Conservation (phyloP, 1,139 yeast species). For the Diutina catenulata region DNA sequence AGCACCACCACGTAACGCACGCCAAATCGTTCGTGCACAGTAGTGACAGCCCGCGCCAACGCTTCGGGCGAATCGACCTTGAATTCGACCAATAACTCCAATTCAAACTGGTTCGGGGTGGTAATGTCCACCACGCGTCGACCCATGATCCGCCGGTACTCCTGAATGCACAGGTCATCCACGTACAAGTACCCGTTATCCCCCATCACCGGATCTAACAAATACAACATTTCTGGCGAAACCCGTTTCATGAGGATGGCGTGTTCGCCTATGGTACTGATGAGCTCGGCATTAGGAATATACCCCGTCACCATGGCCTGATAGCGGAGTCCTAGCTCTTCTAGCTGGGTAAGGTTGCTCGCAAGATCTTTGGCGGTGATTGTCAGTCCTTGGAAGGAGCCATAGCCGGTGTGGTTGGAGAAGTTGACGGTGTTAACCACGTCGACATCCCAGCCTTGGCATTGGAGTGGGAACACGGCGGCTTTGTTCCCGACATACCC, state of each 20-base stretch:
- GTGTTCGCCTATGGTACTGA: not conserved
- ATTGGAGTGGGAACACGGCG: constrained; percentile 69
- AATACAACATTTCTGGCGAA: constrained; percentile 29
- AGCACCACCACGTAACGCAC: constrained; percentile 64
- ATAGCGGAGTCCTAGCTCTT: constrained; percentile 9
- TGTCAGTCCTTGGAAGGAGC: constrained; percentile 14
- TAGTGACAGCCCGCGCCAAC: constrained; percentile 34
- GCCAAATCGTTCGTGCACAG: constrained; percentile 36
- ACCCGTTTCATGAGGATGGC: not conserved
- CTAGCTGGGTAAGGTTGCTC: not conserved
- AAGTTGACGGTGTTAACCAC: constrained; percentile 68
- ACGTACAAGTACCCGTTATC: constrained; percentile 83
- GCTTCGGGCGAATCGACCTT: constrained; percentile 28
- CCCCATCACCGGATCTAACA: constrained; percentile 90
- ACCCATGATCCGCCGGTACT: constrained; percentile 45
- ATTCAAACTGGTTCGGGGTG: constrained; percentile 89
- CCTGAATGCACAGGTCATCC: constrained; percentile 51
- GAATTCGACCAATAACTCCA: constrained; percentile 56
- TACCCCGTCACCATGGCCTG: constrained; percentile 25
- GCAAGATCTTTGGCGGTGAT: not conserved
- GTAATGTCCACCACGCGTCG: constrained; percentile 48
- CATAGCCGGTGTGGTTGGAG: constrained; percentile 80
- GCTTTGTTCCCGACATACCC: constrained; percentile 83
- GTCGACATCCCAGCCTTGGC: constrained; percentile 77
- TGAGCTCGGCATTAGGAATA: constrained; percentile 15